Evolutionary conservation across 345 rosid species (phyloP), one percentile per base, ranked within the genome.

Genomic region (Gossypium herbaceum): DNA sequence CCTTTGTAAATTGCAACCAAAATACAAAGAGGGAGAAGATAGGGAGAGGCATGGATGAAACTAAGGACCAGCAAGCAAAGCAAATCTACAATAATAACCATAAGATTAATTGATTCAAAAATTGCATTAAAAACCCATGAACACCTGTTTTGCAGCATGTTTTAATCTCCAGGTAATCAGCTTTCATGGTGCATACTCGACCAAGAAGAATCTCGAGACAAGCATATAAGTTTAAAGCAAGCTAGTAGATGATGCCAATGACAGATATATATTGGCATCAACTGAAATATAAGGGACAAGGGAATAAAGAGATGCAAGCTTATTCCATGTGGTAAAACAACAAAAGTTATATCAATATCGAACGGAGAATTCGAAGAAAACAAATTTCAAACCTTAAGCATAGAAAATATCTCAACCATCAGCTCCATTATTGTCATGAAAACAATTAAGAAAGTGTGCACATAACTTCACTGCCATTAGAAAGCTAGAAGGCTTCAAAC

Each of bases 381-480:
- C 61, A 57, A 19, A 57, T 19, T 57, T 12, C 57, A 75, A 19
- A 27, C 52, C 43, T 50, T 64, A 68, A 17, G 81, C 61, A 72
- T 39, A 25, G 73, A 59, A 71, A 60, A 44, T 34, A 62, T 50
- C 75, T 54, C 54, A 63, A 77, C 50, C 73, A 71, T 61, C 77
- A 58, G 75, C 73, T 82, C 75, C 52, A 63, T 79, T 74, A 79
- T 79, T 82, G 75, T 77, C 68, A 61, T 75, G 77, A 71, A 52
- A 65, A 56, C 47, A 41, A 52, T 24, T 45, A 74, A 79, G 74
- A 58, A 72, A 60, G 52, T 59, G 73, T 75, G 55, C 68, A 51
- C 60, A 60, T 24, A 50, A 20, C 72, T 59, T 74, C 59, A 7
- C 51, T 50, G 76, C 59, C 68, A 72, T 71, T 77, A 59, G 17